Conservation (phyloP, 2,329 filamentous ascomycete species). For the Furcasterigmium sp. region DNA sequence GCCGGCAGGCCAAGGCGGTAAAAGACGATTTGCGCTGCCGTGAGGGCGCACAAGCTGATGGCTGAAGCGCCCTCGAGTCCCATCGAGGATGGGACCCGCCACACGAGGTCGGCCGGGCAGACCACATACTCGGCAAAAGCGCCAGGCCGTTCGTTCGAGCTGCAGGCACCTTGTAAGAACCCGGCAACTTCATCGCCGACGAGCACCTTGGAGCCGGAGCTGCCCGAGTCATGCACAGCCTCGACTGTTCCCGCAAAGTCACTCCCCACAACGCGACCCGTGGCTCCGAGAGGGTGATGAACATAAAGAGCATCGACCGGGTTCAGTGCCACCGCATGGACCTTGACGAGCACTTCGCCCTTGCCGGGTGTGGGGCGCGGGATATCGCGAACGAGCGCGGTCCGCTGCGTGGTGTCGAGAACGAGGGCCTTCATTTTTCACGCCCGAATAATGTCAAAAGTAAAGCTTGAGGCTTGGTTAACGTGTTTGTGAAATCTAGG, state of each 20-base stretch:
- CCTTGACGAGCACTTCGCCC: constrained; percentile 16
- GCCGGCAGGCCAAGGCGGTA: constrained; percentile 25
- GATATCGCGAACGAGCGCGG: constrained; percentile 11
- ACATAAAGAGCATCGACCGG: constrained; percentile 27
- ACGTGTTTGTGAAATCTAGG: too few relatives aligned
- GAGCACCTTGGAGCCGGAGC: background rate
- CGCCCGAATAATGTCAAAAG: too few relatives aligned
- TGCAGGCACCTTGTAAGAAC: constrained; percentile 39
- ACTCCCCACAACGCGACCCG: constrained; percentile 27
- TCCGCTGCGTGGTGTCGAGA: constrained; percentile 1
- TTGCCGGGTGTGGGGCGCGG: constrained; percentile 7
- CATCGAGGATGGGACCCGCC: constrained; percentile 25
- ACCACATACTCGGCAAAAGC: constrained; percentile 37
- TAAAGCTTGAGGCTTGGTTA: too few relatives aligned
- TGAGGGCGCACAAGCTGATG: constrained; percentile 34
- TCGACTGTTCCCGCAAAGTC: constrained; percentile 32
- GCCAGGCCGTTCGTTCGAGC: constrained; percentile 35
- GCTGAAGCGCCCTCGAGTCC: constrained; percentile 28
- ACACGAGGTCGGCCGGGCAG: constrained; percentile 28
- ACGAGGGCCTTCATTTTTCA: constrained; percentile 23
- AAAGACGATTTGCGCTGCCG: constrained; percentile 35
- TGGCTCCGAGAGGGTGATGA: constrained; percentile 22
- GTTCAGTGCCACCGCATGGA: constrained; percentile 20
- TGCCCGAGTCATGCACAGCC: constrained; percentile 9
- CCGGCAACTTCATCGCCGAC: constrained; percentile 24